These are phyloP conservation scores for Puccinia brachypodii DNA, from an alignment of 1,284 basidiomycete species.

Conservation along the genomic window DNA sequence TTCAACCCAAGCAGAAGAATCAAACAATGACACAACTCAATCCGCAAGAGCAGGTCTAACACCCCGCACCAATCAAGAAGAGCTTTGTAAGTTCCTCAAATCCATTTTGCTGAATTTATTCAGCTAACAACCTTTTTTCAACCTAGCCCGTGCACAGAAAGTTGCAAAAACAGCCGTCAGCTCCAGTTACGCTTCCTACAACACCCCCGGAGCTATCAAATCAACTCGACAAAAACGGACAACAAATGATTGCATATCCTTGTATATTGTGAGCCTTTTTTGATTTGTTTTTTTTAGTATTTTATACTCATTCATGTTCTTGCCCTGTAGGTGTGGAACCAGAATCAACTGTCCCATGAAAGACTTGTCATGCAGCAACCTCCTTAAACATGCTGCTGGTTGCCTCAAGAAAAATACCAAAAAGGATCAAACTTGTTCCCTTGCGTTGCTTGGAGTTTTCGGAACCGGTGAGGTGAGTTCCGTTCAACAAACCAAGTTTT, in stretches of 20 bases:
- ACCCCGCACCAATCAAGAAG: background rate
- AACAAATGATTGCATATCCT: slow-evolving; percentile 12
- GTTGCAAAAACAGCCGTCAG: background rate
- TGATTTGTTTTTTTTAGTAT: background rate
- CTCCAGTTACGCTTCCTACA: background rate
- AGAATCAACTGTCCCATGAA: background rate
- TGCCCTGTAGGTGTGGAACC: background rate
- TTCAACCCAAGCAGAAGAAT: background rate
- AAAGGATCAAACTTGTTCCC: background rate
- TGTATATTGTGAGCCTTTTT: slow-evolving; percentile 7
- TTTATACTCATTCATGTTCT: background rate
- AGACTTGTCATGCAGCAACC: background rate
- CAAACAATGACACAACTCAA: background rate
- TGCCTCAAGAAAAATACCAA: background rate
- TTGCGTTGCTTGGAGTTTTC: background rate
- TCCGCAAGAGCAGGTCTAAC: background rate
- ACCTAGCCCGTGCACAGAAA: no score
- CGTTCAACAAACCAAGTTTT: background rate
- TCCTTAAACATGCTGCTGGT: background rate
- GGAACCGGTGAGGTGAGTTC: slow-evolving; percentile 7
- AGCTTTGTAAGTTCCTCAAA: background rate
- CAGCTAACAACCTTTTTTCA: background rate
- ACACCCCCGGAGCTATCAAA: slow-evolving; percentile 3
- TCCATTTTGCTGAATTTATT: no score
- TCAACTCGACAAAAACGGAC: slow-evolving; percentile 5